These are phyloP conservation scores for Citrus hindsii DNA, from an alignment of 345 rosid genomes.

Conservation along the genomic window DNA sequence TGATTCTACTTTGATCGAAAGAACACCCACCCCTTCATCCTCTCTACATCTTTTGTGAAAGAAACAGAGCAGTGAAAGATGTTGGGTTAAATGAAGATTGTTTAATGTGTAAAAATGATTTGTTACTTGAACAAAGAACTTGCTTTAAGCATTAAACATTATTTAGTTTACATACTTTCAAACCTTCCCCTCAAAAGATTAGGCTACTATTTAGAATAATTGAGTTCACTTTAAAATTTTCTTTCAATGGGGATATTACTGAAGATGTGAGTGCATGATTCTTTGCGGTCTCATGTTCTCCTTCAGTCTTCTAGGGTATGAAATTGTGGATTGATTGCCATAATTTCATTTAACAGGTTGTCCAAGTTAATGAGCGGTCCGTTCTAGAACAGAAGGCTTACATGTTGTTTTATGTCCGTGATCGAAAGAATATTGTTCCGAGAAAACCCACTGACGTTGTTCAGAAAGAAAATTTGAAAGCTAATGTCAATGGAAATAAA, in stretches of 20 bases:
- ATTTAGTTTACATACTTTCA: neutral
- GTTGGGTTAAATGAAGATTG: neutral
- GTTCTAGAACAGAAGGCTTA: slow-evolving; percentile 93
- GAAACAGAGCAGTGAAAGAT: neutral
- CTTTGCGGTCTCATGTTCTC: neutral
- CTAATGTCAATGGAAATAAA: slow-evolving; percentile 28
- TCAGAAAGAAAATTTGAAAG: slow-evolving; percentile 45
- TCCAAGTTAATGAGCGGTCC: slow-evolving; percentile 68
- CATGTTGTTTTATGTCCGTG: slow-evolving; percentile 97
- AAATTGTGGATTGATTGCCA: neutral
- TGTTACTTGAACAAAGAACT: neutral
- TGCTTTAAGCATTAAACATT: neutral
- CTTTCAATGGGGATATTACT: neutral
- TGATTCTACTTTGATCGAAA: slow-evolving; percentile 8
- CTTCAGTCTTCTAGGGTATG: neutral
- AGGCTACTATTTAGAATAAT: neutral
- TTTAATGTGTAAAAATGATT: neutral
- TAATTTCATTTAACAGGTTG: slow-evolving; percentile 53
- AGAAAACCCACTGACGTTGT: slow-evolving; percentile 40
- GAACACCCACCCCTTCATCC: neutral
- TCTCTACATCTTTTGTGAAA: neutral
- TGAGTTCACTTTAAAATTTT: neutral
- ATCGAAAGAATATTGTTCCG: slow-evolving; percentile 45
- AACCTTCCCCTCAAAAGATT: neutral
- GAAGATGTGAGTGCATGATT: neutral